phyloP scores from a whole-genome alignment of 306 rosid genomes.

The Acacia melanoxylon region DNA sequence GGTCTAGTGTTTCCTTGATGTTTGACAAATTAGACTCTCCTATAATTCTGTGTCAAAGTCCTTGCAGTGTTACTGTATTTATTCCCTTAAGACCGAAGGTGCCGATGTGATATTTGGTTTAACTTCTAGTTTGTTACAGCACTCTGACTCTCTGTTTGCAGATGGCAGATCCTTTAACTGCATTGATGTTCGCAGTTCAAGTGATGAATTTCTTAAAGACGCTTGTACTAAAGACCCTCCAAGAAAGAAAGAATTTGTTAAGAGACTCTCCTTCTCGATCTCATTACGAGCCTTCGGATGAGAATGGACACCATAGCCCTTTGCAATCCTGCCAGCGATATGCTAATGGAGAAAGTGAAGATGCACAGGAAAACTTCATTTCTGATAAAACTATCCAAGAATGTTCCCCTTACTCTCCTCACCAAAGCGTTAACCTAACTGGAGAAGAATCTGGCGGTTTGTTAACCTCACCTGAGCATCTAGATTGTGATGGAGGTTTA shows the following conservation, averaged over 20 bases:
- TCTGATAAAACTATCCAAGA: slow-evolving; percentile 40
- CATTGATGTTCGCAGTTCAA: slow-evolving; percentile 89
- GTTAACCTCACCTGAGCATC: slow-evolving; percentile 43
- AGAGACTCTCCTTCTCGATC: slow-evolving; percentile 42
- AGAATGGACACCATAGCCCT: slow-evolving; percentile 52
- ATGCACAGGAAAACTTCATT: slow-evolving; percentile 32
- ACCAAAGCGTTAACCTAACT: slow-evolving; percentile 25
- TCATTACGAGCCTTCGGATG: slow-evolving; percentile 55
- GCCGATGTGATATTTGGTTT: not conserved
- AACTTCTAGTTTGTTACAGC: not conserved
- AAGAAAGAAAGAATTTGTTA: slow-evolving; percentile 58
- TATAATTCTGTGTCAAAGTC: not conserved
- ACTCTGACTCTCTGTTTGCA: slow-evolving; percentile 40
- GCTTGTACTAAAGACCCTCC: slow-evolving; percentile 59
- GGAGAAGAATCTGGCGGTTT: slow-evolving; percentile 40
- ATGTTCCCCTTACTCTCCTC: slow-evolving; percentile 26
- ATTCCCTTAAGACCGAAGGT: not conserved
- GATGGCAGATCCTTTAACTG: slow-evolving; percentile 91
- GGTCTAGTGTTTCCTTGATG: not conserved
- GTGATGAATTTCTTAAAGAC: slow-evolving; percentile 89
- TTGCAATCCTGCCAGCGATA: slow-evolving; percentile 42
- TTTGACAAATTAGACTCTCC: not conserved
- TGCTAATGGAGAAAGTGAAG: slow-evolving; percentile 39
- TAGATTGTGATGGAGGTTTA: slow-evolving; percentile 26
- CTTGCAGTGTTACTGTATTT: not conserved